Evolutionary conservation across 2,329 filamentous ascomycete species (phyloP).

Genomic region (Fusarium cyanostomum): DNA sequence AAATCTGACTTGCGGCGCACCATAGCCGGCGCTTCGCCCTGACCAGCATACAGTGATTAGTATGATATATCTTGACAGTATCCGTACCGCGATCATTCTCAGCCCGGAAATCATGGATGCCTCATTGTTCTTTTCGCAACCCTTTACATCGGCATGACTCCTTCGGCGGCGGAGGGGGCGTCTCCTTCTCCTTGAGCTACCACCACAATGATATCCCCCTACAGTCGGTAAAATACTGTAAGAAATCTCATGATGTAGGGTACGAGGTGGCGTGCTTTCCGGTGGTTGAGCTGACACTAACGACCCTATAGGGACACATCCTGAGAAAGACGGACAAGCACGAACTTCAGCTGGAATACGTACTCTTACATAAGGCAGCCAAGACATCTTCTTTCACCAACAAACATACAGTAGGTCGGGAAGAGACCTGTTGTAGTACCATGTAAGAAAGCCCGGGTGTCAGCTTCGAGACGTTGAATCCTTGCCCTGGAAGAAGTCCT

Average conservation of each 20-base stretch:
- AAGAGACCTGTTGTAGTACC: no score
- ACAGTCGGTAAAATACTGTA: neutral
- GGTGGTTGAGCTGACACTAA: neutral
- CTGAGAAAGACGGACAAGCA: neutral
- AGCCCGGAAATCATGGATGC: neutral
- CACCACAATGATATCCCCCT: neutral
- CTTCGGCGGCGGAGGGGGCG: neutral
- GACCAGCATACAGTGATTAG: constrained; percentile 3
- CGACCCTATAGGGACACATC: neutral
- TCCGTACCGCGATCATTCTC: constrained; percentile 5
- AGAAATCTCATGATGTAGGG: neutral
- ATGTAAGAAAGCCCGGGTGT: no score
- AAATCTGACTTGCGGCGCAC: neutral
- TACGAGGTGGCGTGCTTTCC: neutral
- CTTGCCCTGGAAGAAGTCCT: no score
- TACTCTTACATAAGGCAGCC: neutral
- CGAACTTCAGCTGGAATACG: neutral
- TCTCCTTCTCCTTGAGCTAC: neutral
- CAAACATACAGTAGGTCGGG: no score
- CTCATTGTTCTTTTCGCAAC: neutral
- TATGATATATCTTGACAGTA: constrained; percentile 14
- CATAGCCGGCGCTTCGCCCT: neutral
- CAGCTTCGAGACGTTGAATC: no score
- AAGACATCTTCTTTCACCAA: neutral
- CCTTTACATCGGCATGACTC: neutral